These are phyloP conservation scores for Hypoxylon sp. DNA, from an alignment of 2,329 filamentous ascomycete species.

Conservation along the genomic window DNA sequence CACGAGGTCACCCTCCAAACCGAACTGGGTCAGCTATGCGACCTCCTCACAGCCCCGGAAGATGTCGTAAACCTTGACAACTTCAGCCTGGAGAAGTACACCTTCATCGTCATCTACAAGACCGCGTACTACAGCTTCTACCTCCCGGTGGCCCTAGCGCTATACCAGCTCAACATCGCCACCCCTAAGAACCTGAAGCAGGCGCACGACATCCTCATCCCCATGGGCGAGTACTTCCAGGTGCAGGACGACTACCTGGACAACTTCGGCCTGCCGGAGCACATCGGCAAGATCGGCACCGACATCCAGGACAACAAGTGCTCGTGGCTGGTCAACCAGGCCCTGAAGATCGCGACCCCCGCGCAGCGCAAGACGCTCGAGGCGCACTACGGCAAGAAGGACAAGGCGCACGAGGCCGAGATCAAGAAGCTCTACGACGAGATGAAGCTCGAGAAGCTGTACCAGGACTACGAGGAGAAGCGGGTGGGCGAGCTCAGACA, in stretches of 20 bases:
- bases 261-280: constrained; percentile 91
- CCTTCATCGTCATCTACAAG: constrained; percentile 99
- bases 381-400: constrained; percentile 93
- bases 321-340: constrained; percentile 97
- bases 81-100: constrained; percentile 95
- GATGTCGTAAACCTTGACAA: constrained; percentile 92
- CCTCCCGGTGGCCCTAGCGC: constrained; percentile 90
- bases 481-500: constrained; percentile 79
- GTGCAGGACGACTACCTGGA: constrained; percentile 99
- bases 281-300: constrained; percentile 98
- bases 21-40: constrained; percentile 93
- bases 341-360: constrained; percentile 80
- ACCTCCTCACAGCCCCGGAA: constrained; percentile 95
- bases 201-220: constrained; percentile 91
- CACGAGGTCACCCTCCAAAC: constrained; percentile 95
- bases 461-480: constrained; percentile 91
- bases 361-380: constrained; percentile 91
- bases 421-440: constrained; percentile 93
- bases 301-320: constrained; percentile 99
- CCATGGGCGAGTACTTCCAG: constrained; percentile 99
- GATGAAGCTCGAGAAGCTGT: constrained; percentile 83
- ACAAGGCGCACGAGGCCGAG: constrained; percentile 81
- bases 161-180: constrained; percentile 86
- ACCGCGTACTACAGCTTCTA: constrained; percentile 99
- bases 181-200: constrained; percentile 90